Conservation (phyloP, 1,139 yeast genomes). For the Kodamaea plutei region DNA sequence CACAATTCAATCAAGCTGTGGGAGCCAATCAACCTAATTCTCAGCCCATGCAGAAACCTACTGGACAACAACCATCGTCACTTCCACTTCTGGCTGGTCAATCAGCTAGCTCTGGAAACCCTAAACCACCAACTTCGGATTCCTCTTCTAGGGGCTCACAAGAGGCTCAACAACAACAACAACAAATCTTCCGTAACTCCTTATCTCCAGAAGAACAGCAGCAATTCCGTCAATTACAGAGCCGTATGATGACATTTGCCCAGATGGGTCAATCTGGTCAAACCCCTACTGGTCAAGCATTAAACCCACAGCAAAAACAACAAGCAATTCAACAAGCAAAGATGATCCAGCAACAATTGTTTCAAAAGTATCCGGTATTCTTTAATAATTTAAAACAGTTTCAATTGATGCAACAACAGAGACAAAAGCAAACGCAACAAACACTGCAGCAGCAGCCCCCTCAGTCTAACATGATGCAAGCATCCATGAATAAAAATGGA, state of each 20-base stretch:
- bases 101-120: too few relatives aligned
- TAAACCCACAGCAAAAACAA: slow-evolving; percentile 44
- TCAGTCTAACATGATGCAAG: too few relatives aligned
- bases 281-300: slow-evolving; percentile 42
- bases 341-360: slow-evolving; percentile 38
- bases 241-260: slow-evolving; percentile 39
- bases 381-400: slow-evolving; percentile 43
- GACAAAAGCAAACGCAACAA: slow-evolving; percentile 24
- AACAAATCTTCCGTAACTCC: slow-evolving; percentile 42
- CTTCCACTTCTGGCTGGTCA: neutral
- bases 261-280: slow-evolving; percentile 45
- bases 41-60: neutral
- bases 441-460: too few relatives aligned
- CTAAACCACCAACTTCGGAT: neutral
- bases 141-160: neutral
- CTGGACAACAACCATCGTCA: neutral
- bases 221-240: slow-evolving; percentile 40
- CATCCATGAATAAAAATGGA: too few relatives aligned
- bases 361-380: slow-evolving; percentile 42
- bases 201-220: slow-evolving; percentile 44
- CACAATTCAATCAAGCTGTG: neutral
- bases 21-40: too few relatives aligned
- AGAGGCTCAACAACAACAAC: slow-evolving; percentile 42
- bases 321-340: slow-evolving; percentile 46
- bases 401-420: slow-evolving; percentile 38